phyloP scores from a whole-genome alignment of 2,329 filamentous ascomycete species.

The Penicillium sp. region DNA sequence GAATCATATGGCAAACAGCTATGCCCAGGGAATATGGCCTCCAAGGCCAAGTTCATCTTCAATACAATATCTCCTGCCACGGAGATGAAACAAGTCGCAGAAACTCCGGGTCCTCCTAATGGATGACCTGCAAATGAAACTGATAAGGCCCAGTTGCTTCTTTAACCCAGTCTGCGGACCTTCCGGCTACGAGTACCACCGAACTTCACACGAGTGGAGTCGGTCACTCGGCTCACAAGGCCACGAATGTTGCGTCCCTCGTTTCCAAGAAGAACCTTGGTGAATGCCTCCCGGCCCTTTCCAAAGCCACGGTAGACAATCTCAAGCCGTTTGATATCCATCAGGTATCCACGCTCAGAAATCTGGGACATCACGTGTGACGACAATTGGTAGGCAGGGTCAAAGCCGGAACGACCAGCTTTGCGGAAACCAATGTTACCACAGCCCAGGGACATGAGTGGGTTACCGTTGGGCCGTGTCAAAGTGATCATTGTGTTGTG shows the following conservation, averaged over 20 bases:
- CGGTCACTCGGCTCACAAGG: conserved; percentile 76
- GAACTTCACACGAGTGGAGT: conserved; percentile 90
- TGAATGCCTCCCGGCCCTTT: conserved; percentile 79
- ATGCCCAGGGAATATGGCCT: conserved; percentile 2
- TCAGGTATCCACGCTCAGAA: conserved; percentile 74
- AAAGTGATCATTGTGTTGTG: conserved; percentile 96
- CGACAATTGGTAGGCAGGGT: conserved; percentile 87
- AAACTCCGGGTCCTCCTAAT: not conserved
- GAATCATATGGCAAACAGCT: conserved; percentile 11
- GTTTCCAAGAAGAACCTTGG: conserved; percentile 82
- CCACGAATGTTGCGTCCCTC: conserved; percentile 76
- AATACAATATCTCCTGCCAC: not conserved
- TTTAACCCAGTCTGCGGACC: conserved; percentile 73
- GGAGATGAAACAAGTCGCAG: not conserved
- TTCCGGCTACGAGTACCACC: conserved; percentile 86
- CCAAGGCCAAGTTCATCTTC: not conserved
- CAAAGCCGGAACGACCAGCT: conserved; percentile 75
- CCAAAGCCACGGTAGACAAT: conserved; percentile 84
- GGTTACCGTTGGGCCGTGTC: conserved; percentile 74
- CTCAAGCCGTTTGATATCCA: conserved; percentile 75
- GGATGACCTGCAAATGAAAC: not conserved
- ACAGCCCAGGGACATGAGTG: conserved; percentile 75
- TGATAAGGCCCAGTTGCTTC: not conserved
- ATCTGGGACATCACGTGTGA: conserved; percentile 82
- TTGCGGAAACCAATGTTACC: conserved; percentile 94